Evolutionary conservation across 345 rosid species (phyloP), one percentile per base, ranked within the genome.

Genomic region (Eucalyptus urophylla): DNA sequence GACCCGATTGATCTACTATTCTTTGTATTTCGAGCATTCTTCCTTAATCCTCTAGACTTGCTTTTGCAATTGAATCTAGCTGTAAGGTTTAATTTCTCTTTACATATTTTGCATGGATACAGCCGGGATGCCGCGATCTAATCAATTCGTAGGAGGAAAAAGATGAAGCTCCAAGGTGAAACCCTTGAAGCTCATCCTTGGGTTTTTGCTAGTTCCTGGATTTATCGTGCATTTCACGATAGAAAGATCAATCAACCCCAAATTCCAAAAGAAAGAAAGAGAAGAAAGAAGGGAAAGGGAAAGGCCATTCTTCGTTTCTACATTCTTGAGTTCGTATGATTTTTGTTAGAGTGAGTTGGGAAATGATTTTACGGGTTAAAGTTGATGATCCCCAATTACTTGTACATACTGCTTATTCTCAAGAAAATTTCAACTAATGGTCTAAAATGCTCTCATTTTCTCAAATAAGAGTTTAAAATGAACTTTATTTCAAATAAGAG

Each of bases 381-480:
- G 27, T 21, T 76, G 27, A 76, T 40, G 47, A 76, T 37, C 83
- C 47, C 24, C 24, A 0, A 14, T 72, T 21, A 6, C 15, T 72
- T 72, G 45, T 37, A 21, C 83, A 37, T 76, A 37, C 14, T 8
- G 1, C 4, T 53, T 53, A 53, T 53, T 53, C 58, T 53, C 5
- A 53, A 1, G 4, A 53, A 53, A 53, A 21, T 53, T 53, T 53
- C 5, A 8, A 21, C 9, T 53, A 21, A 53, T 21, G 25, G 1
- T 9, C 11, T 1, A 1, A 53, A 53, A 0, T 53, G 11, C 9
- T 4, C 4, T 21, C 2, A 1, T 21, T 53, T 53, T 53, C 1
- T 53, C 1, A 53, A 53, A 53, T 53, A 53, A 53, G 1, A 0
- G 2, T 0, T 0, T 53, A 53, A 19, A 53, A 53, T 53, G 0